Conservation (phyloP, 768 basidiomycete genomes). For the Leccinum subtestaceum region DNA sequence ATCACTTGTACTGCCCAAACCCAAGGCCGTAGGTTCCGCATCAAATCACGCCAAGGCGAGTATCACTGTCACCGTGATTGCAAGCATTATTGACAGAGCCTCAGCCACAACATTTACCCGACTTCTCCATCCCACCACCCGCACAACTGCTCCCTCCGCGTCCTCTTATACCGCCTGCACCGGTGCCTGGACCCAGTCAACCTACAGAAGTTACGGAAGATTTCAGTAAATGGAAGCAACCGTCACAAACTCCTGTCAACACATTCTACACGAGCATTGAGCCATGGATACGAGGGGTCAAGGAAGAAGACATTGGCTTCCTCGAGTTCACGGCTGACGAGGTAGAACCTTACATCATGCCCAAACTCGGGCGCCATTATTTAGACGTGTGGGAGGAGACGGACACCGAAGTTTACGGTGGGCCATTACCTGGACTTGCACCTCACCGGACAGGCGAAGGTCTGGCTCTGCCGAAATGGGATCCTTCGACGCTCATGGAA, state of each 20-base stretch:
- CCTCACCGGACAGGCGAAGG: conserved; percentile 35
- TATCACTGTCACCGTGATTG: neutral
- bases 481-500: conserved; percentile 78
- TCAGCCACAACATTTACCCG: conserved; percentile 44
- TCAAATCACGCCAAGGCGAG: conserved; percentile 52
- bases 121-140: conserved; percentile 57
- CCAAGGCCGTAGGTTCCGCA: conserved; percentile 48
- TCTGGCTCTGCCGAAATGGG: conserved; percentile 65
- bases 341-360: conserved; percentile 81
- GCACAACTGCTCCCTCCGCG: conserved; percentile 54
- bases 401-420: conserved; percentile 56
- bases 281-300: conserved; percentile 83
- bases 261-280: conserved; percentile 91
- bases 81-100: conserved; percentile 12
- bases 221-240: conserved; percentile 80
- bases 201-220: conserved; percentile 84
- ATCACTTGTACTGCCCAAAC: conserved; percentile 47
- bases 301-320: conserved; percentile 95
- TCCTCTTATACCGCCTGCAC: conserved; percentile 60
- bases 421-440: conserved; percentile 40
- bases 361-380: conserved; percentile 84
- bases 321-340: conserved; percentile 91
- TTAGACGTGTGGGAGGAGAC: conserved; percentile 92
- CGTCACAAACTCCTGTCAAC: conserved; percentile 61
- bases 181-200: conserved; percentile 78